Evolutionary conservation across 805 yeast species (phyloP).

Genomic region (Pichia heedii): DNA sequence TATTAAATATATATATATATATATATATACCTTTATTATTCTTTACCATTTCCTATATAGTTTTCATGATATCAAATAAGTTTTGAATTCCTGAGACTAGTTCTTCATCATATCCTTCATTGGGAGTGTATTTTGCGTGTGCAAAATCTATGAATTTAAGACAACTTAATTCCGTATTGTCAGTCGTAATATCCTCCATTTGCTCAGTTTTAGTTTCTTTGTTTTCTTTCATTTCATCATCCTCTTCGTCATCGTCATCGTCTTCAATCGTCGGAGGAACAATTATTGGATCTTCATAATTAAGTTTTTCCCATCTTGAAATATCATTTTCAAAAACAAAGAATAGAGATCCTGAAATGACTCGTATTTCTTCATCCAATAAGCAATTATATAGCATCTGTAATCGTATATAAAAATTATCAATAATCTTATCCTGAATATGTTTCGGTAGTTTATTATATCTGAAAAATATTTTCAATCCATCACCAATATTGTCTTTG

Average conservation of each 20-base stretch:
- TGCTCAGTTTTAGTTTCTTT: slow-evolving; percentile 21
- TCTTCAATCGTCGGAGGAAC: slow-evolving; percentile 23
- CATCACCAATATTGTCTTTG: slow-evolving; percentile 32
- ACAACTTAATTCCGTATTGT: slow-evolving; percentile 39
- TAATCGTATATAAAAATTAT: slow-evolving; percentile 47
- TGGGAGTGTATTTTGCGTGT: slow-evolving; percentile 59
- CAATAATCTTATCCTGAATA: slow-evolving; percentile 31
- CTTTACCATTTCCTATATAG: slow-evolving; percentile 3
- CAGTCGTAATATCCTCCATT: slow-evolving; percentile 19
- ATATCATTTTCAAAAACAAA: slow-evolving; percentile 66
- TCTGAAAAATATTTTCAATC: slow-evolving; percentile 38
- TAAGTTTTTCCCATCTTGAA: slow-evolving; percentile 38
- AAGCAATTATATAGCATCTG: slow-evolving; percentile 60
- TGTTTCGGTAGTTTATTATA: slow-evolving; percentile 25
- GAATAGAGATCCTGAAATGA: slow-evolving; percentile 65
- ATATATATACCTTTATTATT: background rate
- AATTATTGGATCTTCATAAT: slow-evolving; percentile 32
- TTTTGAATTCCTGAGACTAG: slow-evolving; percentile 61
- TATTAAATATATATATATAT: background rate
- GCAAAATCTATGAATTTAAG: slow-evolving; percentile 83
- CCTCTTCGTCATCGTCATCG: slow-evolving; percentile 26
- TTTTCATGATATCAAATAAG: slow-evolving; percentile 37
- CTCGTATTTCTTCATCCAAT: slow-evolving; percentile 49
- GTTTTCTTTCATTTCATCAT: slow-evolving; percentile 22
- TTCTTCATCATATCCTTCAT: slow-evolving; percentile 64